These are phyloP conservation scores for Xylariaceae sp. DNA, from an alignment of 2,329 filamentous ascomycete species.

Conservation along the genomic window DNA sequence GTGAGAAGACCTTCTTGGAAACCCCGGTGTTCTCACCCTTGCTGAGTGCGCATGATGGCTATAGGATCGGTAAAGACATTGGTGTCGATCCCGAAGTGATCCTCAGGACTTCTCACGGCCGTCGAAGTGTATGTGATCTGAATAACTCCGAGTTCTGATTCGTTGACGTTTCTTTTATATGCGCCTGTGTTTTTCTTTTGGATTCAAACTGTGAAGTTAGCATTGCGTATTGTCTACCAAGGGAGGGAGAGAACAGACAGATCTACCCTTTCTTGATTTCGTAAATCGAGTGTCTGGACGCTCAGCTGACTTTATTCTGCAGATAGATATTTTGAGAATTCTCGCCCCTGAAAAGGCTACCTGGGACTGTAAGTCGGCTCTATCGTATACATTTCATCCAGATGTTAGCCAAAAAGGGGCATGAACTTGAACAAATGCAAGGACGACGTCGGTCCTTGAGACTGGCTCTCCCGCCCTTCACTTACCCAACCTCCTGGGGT, in stretches of 20 bases:
- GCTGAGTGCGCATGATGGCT: slow-evolving; percentile 7
- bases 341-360: slow-evolving; percentile 81
- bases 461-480: slow-evolving; percentile 5
- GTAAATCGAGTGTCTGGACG: neutral
- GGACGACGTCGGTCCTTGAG: slow-evolving; percentile 1
- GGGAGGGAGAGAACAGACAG: neutral
- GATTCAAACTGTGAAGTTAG: neutral
- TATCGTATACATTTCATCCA: neutral
- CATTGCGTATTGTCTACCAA: slow-evolving; percentile 7
- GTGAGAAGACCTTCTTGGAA: slow-evolving; percentile 38
- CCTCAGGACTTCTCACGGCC: slow-evolving; percentile 83
- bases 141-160: neutral
- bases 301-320: slow-evolving; percentile 4
- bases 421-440: slow-evolving; percentile 2
- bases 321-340: slow-evolving; percentile 74
- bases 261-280: neutral
- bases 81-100: slow-evolving; percentile 81
- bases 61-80: slow-evolving; percentile 73
- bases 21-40: neutral
- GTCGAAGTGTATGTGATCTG: slow-evolving; percentile 50
- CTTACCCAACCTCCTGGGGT: slow-evolving; percentile 2
- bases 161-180: neutral
- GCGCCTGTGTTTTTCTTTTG: neutral
- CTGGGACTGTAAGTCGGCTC: slow-evolving; percentile 70
- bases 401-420: slow-evolving; percentile 1